phyloP scores from a whole-genome alignment of 306 rosid species.

The cucumber (Cucumis sativus) region DNA sequence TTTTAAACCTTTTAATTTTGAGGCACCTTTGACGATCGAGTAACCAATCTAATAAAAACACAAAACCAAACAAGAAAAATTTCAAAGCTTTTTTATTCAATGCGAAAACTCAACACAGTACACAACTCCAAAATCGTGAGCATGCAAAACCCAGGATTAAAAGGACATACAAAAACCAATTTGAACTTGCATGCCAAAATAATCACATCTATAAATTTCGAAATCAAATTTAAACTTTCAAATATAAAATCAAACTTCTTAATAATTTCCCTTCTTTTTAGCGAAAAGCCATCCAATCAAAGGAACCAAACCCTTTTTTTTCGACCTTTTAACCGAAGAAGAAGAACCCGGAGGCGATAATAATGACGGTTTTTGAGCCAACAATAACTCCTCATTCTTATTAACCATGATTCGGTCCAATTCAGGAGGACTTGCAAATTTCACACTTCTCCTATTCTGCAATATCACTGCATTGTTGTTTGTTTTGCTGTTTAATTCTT shows the following conservation, averaged over 20 bases:
- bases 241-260: not conserved
- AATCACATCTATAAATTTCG: not conserved
- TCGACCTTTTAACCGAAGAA: constrained; percentile 42
- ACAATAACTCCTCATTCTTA: constrained; percentile 1
- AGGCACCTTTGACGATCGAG: too few species aligned
- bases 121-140: too few species aligned
- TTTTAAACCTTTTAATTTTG: too few species aligned
- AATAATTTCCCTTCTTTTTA: constrained; percentile 28
- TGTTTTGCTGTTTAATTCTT: not conserved
- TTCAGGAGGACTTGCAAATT: constrained; percentile 70
- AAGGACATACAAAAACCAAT: not conserved
- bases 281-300: constrained; percentile 57
- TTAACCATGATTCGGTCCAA: constrained; percentile 32
- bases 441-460: constrained; percentile 52
- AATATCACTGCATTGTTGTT: not conserved
- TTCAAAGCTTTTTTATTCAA: too few species aligned
- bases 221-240: not conserved
- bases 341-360: constrained; percentile 11
- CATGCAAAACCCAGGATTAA: not conserved
- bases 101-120: too few species aligned
- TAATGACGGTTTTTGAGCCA: not conserved
- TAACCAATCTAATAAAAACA: too few species aligned
- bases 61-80: too few species aligned
- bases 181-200: not conserved
- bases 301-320: constrained; percentile 41